These are phyloP conservation scores for Clavulina sp. DNA, from an alignment of 768 basidiomycete species.

Conservation along the genomic window DNA sequence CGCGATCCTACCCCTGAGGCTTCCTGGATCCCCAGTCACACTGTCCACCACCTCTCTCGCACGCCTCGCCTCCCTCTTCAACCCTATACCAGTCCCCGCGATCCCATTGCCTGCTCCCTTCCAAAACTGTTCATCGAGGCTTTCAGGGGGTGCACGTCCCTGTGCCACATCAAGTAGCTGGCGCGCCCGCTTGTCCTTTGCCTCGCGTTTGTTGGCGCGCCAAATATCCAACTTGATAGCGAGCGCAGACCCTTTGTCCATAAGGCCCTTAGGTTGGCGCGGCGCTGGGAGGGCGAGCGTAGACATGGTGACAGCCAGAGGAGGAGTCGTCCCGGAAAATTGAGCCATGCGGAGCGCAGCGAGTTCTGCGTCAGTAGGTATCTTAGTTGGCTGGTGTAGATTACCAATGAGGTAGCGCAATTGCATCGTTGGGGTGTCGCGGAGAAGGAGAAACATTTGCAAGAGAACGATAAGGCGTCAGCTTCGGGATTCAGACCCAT, in stretches of 20 bases:
- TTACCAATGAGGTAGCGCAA: too few relatives aligned
- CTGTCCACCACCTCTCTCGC: not conserved
- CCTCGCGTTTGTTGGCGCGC: not conserved
- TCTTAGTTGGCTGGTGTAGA: too few relatives aligned
- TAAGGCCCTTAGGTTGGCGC: not conserved
- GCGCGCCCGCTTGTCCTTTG: not conserved
- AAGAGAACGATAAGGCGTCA: too few relatives aligned
- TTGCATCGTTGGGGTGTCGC: too few relatives aligned
- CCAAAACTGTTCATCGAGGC: not conserved
- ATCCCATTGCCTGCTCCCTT: not conserved
- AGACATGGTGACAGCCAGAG: slow-evolving; percentile 6
- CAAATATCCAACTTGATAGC: slow-evolving; percentile 5
- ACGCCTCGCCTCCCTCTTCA: not conserved
- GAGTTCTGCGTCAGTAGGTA: not conserved
- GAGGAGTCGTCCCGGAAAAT: not conserved
- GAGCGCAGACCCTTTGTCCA: slow-evolving; percentile 3
- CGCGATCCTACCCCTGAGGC: too few relatives aligned
- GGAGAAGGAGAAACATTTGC: too few relatives aligned
- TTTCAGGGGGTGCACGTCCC: not conserved
- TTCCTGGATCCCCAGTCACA: too few relatives aligned
- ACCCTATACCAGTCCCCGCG: not conserved
- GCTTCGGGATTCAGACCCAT: too few relatives aligned
- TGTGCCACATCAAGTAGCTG: not conserved
- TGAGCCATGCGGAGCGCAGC: not conserved
- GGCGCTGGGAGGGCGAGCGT: slow-evolving; percentile 3